Conservation (phyloP, 2,329 filamentous ascomycete species). For the Arthrocladium fulminans region DNA sequence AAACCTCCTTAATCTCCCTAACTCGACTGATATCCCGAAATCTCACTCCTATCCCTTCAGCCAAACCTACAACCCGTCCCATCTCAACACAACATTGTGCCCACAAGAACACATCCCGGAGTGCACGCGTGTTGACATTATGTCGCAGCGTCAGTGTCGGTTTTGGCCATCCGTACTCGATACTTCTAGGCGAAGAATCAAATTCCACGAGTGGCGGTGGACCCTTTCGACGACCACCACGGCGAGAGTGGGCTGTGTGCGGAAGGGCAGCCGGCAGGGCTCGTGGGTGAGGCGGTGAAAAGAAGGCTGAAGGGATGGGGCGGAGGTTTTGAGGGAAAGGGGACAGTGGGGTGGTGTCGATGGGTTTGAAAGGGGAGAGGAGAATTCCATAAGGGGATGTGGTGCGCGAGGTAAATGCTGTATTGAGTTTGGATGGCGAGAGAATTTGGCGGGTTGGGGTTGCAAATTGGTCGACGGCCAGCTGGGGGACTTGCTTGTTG, state of each 20-base stretch:
- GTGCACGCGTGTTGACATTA: neutral
- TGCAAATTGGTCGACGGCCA: neutral
- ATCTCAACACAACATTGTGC: neutral
- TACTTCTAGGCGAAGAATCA: neutral
- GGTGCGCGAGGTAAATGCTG: neutral
- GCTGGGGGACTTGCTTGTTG: neutral
- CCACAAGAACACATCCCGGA: conserved; percentile 4
- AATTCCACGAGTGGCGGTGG: conserved; percentile 1
- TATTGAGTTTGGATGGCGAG: neutral
- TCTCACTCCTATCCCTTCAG: neutral
- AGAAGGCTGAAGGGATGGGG: neutral
- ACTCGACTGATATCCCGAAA: conserved; percentile 2
- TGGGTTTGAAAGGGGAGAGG: neutral
- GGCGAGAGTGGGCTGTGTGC: neutral
- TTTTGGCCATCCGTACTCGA: neutral
- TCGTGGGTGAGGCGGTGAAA: conserved; percentile 1
- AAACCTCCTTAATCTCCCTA: conserved; percentile 1
- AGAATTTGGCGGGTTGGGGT: neutral
- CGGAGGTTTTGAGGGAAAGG: neutral
- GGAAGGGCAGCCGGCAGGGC: neutral
- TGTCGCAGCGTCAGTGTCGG: conserved; percentile 2
- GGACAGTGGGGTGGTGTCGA: neutral
- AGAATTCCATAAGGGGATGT: neutral
- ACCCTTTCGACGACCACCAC: neutral
- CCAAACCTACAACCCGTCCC: neutral